Evolutionary conservation across 2,329 filamentous ascomycete species (phyloP).

Genomic region (Hymenoscyphus fraxineus): DNA sequence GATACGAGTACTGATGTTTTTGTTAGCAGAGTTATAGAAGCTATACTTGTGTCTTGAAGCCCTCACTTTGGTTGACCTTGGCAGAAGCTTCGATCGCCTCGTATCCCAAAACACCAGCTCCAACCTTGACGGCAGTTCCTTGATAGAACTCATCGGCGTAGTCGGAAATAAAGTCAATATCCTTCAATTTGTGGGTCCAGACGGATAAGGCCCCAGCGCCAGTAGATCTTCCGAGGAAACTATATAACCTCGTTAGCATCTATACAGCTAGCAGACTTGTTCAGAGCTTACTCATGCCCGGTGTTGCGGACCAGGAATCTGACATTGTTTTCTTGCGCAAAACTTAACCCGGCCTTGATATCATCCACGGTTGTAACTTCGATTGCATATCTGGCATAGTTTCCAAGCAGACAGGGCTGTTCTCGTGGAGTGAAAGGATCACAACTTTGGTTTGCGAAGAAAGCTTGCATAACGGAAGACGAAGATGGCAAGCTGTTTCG

Average conservation of each 20-base stretch:
- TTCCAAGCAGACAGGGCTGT: slow-evolving; percentile 38
- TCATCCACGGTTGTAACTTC: slow-evolving; percentile 27
- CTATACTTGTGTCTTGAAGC: no score
- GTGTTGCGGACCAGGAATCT: slow-evolving; percentile 51
- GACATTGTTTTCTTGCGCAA: slow-evolving; percentile 38
- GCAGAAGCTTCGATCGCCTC: slow-evolving; percentile 44
- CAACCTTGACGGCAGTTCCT: slow-evolving; percentile 51
- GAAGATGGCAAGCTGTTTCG: slow-evolving; percentile 35
- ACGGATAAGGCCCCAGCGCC: slow-evolving; percentile 56
- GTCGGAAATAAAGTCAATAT: slow-evolving; percentile 38
- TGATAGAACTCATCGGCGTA: slow-evolving; percentile 42
- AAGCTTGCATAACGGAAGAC: slow-evolving; percentile 41
- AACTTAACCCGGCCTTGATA: slow-evolving; percentile 36
- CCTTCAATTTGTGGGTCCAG: slow-evolving; percentile 54
- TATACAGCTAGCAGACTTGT: background rate
- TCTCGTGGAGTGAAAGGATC: slow-evolving; percentile 35
- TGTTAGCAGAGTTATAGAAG: no score
- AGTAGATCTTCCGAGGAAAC: slow-evolving; percentile 54
- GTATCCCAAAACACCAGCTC: slow-evolving; percentile 48
- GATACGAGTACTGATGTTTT: slow-evolving; percentile 40
- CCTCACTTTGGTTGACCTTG: slow-evolving; percentile 34
- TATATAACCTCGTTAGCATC: slow-evolving; percentile 16
- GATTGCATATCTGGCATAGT: slow-evolving; percentile 35
- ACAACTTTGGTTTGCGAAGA: slow-evolving; percentile 39
- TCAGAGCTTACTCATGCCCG: slow-evolving; percentile 45